Conservation (phyloP, 2,329 filamentous ascomycete genomes). For the Phoma sp. region DNA sequence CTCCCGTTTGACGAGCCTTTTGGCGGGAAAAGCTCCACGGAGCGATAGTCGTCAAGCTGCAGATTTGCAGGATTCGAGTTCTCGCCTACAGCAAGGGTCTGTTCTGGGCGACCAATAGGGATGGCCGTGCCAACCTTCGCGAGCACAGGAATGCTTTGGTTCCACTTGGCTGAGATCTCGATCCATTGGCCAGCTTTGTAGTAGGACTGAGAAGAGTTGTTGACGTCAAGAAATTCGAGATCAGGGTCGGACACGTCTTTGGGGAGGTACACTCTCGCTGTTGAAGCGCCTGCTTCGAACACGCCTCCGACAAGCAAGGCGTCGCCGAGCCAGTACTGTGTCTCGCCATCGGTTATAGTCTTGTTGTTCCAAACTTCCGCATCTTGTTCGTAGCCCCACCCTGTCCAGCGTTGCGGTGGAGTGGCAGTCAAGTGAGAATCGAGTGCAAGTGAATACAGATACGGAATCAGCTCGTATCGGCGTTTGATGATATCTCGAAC, state of each 20-base stretch:
- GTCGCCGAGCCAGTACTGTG: slow-evolving; percentile 77
- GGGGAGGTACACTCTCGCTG: slow-evolving; percentile 68
- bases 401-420: slow-evolving; percentile 74
- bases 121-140: slow-evolving; percentile 62
- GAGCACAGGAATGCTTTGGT: slow-evolving; percentile 61
- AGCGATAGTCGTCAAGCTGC: slow-evolving; percentile 62
- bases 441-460: slow-evolving; percentile 70
- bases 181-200: slow-evolving; percentile 62
- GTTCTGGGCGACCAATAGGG: slow-evolving; percentile 58
- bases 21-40: slow-evolving; percentile 64
- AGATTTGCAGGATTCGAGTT: slow-evolving; percentile 53
- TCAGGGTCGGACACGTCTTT: slow-evolving; percentile 50
- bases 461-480: slow-evolving; percentile 74
- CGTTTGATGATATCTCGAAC: slow-evolving; percentile 71
- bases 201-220: slow-evolving; percentile 67
- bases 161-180: slow-evolving; percentile 59
- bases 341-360: slow-evolving; percentile 66
- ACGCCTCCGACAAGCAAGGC: slow-evolving; percentile 70
- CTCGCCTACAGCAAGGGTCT: slow-evolving; percentile 61
- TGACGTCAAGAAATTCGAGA: slow-evolving; percentile 68
- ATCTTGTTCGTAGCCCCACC: slow-evolving; percentile 74
- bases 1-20: slow-evolving; percentile 46
- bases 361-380: slow-evolving; percentile 67
- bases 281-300: slow-evolving; percentile 64
- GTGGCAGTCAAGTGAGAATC: slow-evolving; percentile 66